Base-by-base conservation (phyloP, 192 early-diverging fungal species). In the Coemansia sp. region DNA sequence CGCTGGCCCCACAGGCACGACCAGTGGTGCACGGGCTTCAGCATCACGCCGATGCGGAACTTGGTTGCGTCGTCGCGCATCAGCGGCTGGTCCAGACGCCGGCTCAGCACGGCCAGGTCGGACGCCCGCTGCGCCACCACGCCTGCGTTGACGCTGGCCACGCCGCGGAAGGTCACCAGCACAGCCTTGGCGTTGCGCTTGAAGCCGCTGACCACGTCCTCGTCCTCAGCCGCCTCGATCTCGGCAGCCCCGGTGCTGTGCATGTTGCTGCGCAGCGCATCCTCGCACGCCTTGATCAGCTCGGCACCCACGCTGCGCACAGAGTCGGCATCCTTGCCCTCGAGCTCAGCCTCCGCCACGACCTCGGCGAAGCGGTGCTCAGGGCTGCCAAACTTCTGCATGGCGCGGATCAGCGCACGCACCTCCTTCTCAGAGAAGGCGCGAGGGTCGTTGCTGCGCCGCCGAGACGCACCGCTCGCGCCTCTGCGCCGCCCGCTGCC, bases 21-120 rank as follows among this genome's bases (percentile, higher is more conserved):
- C 96, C 96, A 98, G 56, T 90, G 87, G 62, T 85, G 76, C 0
- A 93, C 92, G 24, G 85, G 83, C 76, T 97, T 97, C 21, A 95
- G 66, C n/a, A 82, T 71, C n/a, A 85, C 76, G 12, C 83, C 74
- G 12, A 99, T 71, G 12, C 95, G 81, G 80, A 96, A 99, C 60
- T 87, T 87, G 1, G 80, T 74, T 10, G 80, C 66, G 35, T 91
- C 87, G 9, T 81, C 55, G 35, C 65, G 68, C 62, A 72, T 17
- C 24, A 58, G 53, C 0, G 82, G 67, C 63, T 68, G 67, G 40
- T 82, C 78, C 57, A 98, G 70, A 4, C 88, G 82, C 22, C 65
- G 67, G 42, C 82, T 67, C 34, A 98, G 79, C 21, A 87, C 80
- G 1, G 82, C 73, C 58, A 98, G 64, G 43, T 98, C 93, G 6